Evolutionary conservation across 768 basidiomycete species (phyloP).

Genomic region (Sarcodon sp.): DNA sequence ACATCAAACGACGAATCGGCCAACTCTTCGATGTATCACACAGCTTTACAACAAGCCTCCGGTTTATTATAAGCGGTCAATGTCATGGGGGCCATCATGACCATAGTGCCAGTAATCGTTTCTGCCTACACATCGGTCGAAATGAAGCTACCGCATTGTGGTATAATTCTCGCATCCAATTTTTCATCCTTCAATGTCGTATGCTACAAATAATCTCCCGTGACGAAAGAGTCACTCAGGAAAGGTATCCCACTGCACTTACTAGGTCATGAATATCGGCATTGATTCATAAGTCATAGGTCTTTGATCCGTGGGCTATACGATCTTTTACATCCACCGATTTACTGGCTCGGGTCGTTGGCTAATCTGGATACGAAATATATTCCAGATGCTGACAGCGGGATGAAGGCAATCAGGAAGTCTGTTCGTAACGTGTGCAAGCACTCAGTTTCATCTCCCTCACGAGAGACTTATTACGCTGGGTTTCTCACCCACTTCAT

Average conservation of each 20-base stretch:
- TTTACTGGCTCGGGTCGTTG: constrained; percentile 30
- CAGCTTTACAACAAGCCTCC: constrained; percentile 9
- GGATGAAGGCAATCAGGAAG: neutral
- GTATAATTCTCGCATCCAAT: constrained; percentile 29
- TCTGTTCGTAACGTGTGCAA: neutral
- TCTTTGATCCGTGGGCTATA: constrained; percentile 34
- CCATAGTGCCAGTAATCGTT: constrained; percentile 20
- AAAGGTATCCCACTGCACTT: neutral
- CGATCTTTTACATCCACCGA: constrained; percentile 34
- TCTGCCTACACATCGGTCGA: constrained; percentile 20
- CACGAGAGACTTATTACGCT: neutral
- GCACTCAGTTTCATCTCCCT: neutral
- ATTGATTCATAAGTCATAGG: constrained; percentile 13
- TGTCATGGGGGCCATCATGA: constrained; percentile 16
- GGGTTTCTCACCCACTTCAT: neutral
- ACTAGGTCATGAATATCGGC: neutral
- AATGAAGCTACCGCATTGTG: constrained; percentile 15
- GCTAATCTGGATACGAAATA: constrained; percentile 19
- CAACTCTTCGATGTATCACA: neutral
- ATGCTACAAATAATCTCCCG: constrained; percentile 19
- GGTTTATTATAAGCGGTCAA: constrained; percentile 10
- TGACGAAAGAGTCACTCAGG: neutral
- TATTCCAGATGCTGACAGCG: constrained; percentile 24
- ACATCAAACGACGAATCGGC: neutral
- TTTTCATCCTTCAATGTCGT: constrained; percentile 36